These are phyloP conservation scores for Pseudozyma tsukubaensis DNA, from an alignment of 1,284 basidiomycete genomes.

Conservation along the genomic window DNA sequence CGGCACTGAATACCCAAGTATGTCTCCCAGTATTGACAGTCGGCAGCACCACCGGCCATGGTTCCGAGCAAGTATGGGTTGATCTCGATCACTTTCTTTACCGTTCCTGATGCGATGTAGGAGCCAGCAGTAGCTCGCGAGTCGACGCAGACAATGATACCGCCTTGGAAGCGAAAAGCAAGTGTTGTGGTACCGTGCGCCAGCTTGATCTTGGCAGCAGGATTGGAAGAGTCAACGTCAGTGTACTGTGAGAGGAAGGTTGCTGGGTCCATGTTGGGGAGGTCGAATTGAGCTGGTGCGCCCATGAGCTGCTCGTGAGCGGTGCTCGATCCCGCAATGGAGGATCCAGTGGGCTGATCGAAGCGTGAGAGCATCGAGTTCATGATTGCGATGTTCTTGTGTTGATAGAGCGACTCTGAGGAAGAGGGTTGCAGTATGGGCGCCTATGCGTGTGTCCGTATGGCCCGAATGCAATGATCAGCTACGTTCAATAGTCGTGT, in stretches of 20 bases:
- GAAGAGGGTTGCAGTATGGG: no score
- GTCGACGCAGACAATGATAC: conserved; percentile 97
- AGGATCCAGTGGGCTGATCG: conserved; percentile 24
- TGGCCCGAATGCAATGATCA: no score
- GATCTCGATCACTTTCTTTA: conserved; percentile 88
- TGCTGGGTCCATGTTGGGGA: conserved; percentile 58
- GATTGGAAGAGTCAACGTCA: conserved; percentile 67
- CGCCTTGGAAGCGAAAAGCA: conserved; percentile 95
- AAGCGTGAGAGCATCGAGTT: conserved; percentile 58
- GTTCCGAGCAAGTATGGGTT: conserved; percentile 98
- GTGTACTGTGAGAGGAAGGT: conserved; percentile 66
- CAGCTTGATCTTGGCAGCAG: conserved; percentile 82
- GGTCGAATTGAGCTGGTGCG: conserved; percentile 51
- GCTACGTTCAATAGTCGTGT: no score
- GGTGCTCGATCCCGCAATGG: conserved; percentile 16
- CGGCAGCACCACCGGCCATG: conserved; percentile 94
- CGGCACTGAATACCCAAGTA: conserved; percentile 98
- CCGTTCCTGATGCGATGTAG: conserved; percentile 81
- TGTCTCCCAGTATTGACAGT: conserved; percentile 72
- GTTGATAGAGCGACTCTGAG: no score
- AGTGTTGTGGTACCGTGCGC: conserved; percentile 98
- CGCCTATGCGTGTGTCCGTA: no score
- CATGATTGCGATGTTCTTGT: conserved; percentile 19
- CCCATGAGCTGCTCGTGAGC: conserved; percentile 30
- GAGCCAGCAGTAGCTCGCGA: conserved; percentile 96